Conservation (phyloP, 2,329 filamentous ascomycete genomes). For the Grosmannia penicillata region DNA sequence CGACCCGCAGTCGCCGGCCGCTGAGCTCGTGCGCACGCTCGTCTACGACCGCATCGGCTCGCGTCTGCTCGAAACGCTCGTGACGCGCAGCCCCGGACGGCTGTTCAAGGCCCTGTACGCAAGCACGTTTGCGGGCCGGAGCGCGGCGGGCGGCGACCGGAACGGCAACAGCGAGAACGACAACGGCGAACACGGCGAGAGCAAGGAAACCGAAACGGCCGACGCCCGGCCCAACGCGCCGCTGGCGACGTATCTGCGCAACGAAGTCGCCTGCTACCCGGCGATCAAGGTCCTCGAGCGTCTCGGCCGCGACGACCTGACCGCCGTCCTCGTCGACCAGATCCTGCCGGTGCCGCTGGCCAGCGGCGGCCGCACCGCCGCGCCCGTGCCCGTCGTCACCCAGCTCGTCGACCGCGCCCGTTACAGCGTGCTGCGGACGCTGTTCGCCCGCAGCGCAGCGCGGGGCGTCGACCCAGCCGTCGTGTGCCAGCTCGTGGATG, state of each 20-base stretch:
- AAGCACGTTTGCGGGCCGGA: conserved; percentile 60
- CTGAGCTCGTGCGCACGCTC: conserved; percentile 68
- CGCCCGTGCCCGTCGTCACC: conserved; percentile 59
- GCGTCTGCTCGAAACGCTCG: conserved; percentile 73
- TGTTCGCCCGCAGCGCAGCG: conserved; percentile 70
- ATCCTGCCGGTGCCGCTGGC: conserved; percentile 57
- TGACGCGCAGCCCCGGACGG: conserved; percentile 69
- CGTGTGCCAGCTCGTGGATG: conserved; percentile 35
- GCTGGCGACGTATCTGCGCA: conserved; percentile 68
- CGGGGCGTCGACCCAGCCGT: conserved; percentile 33
- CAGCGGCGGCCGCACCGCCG: conserved; percentile 58
- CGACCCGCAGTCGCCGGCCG: conserved; percentile 57
- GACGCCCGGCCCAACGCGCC: not conserved
- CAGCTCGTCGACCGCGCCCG: conserved; percentile 61
- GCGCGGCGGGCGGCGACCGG: not conserved
- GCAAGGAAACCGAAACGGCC: not conserved
- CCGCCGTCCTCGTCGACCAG: conserved; percentile 53
- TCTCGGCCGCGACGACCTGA: conserved; percentile 73
- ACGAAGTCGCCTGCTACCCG: conserved; percentile 81
- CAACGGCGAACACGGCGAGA: not conserved
- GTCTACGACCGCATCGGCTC: conserved; percentile 87
- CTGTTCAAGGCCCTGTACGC: conserved; percentile 80
- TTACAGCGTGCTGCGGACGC: conserved; percentile 61
- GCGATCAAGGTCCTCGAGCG: conserved; percentile 71
- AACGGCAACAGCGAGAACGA: not conserved